Evolutionary conservation across 2,329 filamentous ascomycete species (phyloP), one percentile per base, ranked within the genome.

Genomic region (Ceratocystis cubensis): DNA sequence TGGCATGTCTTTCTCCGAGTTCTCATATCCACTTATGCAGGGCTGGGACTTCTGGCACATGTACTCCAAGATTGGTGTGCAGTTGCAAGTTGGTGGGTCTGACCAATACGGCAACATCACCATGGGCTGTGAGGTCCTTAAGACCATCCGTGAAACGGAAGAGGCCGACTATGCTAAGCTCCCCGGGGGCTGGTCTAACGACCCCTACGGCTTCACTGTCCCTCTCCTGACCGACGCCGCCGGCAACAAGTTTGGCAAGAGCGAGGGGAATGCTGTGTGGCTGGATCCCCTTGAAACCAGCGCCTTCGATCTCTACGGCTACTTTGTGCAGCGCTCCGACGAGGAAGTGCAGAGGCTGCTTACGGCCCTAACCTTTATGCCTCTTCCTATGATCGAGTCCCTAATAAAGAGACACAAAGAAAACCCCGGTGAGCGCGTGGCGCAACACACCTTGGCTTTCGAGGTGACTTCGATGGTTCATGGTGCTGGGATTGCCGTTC

Each of bases 31-130:
- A 0, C 77, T 99, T 17, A 84, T 97, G 72, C 94, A 99, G 74
- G 91, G 88, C 25, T 97, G 92, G 88, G 94, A 99, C 75, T 99
- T 92, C 84, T 97, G 90, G 89, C 82, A 89, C 71, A 82, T 97
- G 77, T 95, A 89, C 76, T 75, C 71, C 69, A 81, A 83, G 61
- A 80, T 81, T 28, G 82, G 82, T 61, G 81, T 91, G 8, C 87
- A 92, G 73, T 83, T 97, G 74, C 91, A 99, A 76, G 89, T 99
- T 64, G 94, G 94, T 67, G 94, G 94, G 48, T 91, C 91, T 5
- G 94, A 99, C 74, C 94, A 99, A 77, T 97, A 88, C 74, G 94
- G 94, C 69, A 99, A 99, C 76, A 97, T 99, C 70, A 83, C 95
- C 33, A 86, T 92, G 13, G 94, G 94, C 62, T 87, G 94, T 73